Conservation (phyloP, 106 monocot species). For the Alisma plantagoaquatica region DNA sequence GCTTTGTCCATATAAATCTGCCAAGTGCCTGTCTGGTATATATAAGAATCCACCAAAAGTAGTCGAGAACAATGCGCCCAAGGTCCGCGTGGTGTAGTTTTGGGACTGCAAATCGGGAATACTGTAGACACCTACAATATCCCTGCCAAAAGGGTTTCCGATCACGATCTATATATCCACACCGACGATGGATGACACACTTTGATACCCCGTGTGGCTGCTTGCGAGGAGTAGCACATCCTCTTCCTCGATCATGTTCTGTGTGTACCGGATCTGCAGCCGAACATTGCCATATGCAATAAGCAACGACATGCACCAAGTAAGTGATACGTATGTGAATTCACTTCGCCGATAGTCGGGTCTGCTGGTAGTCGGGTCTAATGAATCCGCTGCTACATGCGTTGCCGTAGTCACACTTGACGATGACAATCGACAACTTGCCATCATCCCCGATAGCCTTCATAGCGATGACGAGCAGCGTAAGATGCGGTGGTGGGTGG, state of each 20-base stretch:
- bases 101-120: slow-evolving; percentile 38
- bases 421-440: slow-evolving; percentile 67
- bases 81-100: slow-evolving; percentile 44
- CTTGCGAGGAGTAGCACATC: slow-evolving; percentile 11
- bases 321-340: slow-evolving; percentile 70
- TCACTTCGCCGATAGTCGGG: too few species aligned
- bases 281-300: slow-evolving; percentile 12
- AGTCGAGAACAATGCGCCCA: too few species aligned
- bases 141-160: not conserved
- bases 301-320: slow-evolving; percentile 82
- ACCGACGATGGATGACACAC: not conserved
- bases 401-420: slow-evolving; percentile 65
- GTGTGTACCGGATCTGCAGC: slow-evolving; percentile 8
- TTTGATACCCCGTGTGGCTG: not conserved
- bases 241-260: slow-evolving; percentile 5
- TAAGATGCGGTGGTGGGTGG: slow-evolving; percentile 64
- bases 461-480: slow-evolving; percentile 64
- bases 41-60: too few species aligned
- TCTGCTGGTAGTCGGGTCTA: slow-evolving; percentile 39
- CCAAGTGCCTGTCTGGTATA: too few species aligned
- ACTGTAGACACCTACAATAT: too few species aligned
- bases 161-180: slow-evolving; percentile 14
- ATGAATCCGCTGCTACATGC: slow-evolving; percentile 47
- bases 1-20: too few species aligned
- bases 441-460: slow-evolving; percentile 90